A percentile compares a stretch with the other conserved stretches of the same genome.
Conservation (phyloP, 2,329 filamentous ascomycete genomes). For the Arthroderma sp. region DNA sequence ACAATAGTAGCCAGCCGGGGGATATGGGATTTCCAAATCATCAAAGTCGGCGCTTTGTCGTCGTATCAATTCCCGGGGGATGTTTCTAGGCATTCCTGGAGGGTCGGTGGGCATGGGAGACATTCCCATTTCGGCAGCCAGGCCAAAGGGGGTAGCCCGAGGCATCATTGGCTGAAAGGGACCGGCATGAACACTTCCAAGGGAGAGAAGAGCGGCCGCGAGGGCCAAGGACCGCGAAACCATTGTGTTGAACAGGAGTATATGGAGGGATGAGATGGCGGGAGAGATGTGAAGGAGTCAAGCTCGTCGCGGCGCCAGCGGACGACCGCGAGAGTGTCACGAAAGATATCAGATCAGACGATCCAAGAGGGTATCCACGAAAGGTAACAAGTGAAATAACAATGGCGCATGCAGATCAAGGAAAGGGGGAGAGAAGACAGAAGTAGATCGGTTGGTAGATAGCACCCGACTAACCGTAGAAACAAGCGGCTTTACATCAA, state of each 20-base stretch:
- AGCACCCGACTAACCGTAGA: neutral
- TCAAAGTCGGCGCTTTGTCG: neutral
- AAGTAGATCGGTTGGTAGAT: neutral
- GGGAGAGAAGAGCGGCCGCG: slow-evolving; percentile 8
- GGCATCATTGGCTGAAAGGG: slow-evolving; percentile 6
- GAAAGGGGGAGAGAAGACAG: neutral
- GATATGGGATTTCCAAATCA: slow-evolving; percentile 6
- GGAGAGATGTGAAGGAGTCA: neutral
- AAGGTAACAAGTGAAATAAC: too few species aligned
- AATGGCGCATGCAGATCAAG: neutral
- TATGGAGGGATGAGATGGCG: neutral
- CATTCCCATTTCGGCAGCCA: slow-evolving; percentile 10
- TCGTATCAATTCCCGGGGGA: slow-evolving; percentile 9
- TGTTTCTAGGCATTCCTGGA: slow-evolving; percentile 7
- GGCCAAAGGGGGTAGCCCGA: slow-evolving; percentile 8
- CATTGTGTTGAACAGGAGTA: slow-evolving; percentile 4
- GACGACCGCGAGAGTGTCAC: neutral
- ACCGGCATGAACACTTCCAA: slow-evolving; percentile 8
- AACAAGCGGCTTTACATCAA: too few species aligned
- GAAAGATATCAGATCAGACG: neutral
- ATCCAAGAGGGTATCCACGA: neutral
- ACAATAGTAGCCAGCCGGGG: slow-evolving; percentile 11
- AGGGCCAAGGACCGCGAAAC: slow-evolving; percentile 4
- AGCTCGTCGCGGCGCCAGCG: too few species aligned
- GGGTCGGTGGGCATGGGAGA: slow-evolving; percentile 10